Conservation (phyloP, 2,329 filamentous ascomycete species). For the Colletotrichum incanum region DNA sequence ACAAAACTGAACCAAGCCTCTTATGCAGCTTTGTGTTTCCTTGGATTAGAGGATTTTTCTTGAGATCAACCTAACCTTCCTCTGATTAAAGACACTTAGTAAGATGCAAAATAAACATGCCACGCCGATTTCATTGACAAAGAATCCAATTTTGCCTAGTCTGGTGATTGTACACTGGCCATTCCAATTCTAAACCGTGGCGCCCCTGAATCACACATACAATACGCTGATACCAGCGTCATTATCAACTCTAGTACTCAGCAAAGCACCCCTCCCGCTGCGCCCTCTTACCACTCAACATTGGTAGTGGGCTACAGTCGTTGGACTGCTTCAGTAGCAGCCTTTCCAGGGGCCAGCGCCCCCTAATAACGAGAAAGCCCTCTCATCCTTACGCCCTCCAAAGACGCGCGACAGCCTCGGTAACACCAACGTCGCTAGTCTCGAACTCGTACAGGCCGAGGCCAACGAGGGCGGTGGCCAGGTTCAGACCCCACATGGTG, state of each 20-base stretch:
- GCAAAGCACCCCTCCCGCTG: conserved; percentile 3
- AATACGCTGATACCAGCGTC: conserved; percentile 23
- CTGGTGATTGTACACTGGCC: conserved; percentile 43
- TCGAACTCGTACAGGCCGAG: conserved; percentile 98
- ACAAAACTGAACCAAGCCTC: neutral
- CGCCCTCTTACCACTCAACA: conserved; percentile 6
- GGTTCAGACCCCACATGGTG: conserved; percentile 85
- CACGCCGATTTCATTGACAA: conserved; percentile 28
- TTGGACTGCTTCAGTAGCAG: neutral
- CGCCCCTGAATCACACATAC: conserved; percentile 40
- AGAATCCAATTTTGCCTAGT: conserved; percentile 42
- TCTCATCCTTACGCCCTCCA: conserved; percentile 80
- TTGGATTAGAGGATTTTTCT: neutral
- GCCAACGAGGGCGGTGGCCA: conserved; percentile 84
- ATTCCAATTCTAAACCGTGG: conserved; percentile 42
- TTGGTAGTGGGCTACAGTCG: neutral
- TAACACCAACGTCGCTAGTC: conserved; percentile 97
- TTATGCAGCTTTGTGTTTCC: neutral
- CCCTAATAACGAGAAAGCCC: neutral
- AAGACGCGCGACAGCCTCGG: conserved; percentile 88
- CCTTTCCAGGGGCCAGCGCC: neutral
- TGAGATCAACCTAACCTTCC: neutral
- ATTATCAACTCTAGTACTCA: conserved; percentile 8
- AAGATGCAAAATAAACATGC: neutral
- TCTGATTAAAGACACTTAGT: neutral